phyloP scores from a whole-genome alignment of 805 yeast genomes.

The Kuraishia ogatae region DNA sequence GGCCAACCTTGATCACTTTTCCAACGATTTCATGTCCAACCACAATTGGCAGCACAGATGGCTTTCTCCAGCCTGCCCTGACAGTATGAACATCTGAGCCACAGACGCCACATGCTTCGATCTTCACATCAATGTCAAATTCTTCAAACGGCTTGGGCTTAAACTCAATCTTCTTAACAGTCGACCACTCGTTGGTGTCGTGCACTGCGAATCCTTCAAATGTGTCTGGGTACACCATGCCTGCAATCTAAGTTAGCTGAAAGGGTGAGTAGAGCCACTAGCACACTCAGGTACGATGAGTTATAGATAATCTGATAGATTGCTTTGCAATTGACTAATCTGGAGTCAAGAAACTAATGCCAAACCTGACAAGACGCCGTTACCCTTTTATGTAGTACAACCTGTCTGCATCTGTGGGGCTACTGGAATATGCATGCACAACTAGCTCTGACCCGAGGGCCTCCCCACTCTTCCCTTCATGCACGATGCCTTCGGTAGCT shows the following conservation, averaged over 20 bases:
- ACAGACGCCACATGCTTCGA: slow-evolving; percentile 51
- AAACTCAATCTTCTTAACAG: slow-evolving; percentile 10
- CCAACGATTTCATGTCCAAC: slow-evolving; percentile 66
- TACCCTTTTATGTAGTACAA: too few species aligned
- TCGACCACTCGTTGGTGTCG: slow-evolving; percentile 26
- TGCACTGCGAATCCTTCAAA: slow-evolving; percentile 30
- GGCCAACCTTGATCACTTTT: slow-evolving; percentile 48
- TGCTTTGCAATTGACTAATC: too few species aligned
- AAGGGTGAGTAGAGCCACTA: not conserved
- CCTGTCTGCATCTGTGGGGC: too few species aligned
- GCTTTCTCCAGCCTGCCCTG: slow-evolving; percentile 40
- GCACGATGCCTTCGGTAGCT: too few species aligned
- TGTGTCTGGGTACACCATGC: slow-evolving; percentile 26
- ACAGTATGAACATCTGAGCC: slow-evolving; percentile 51
- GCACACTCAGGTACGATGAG: too few species aligned
- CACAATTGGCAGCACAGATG: slow-evolving; percentile 19
- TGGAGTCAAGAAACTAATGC: too few species aligned
- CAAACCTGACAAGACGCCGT: too few species aligned
- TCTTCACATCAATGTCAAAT: slow-evolving; percentile 21
- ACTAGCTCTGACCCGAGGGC: too few species aligned
- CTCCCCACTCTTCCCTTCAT: too few species aligned
- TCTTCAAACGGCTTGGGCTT: slow-evolving; percentile 29
- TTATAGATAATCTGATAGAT: too few species aligned
- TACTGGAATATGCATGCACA: too few species aligned
- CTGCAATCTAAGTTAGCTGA: not conserved